Evolutionary conservation across 2,329 filamentous ascomycete species (phyloP).

Genomic region (Talaromyces piceae): DNA sequence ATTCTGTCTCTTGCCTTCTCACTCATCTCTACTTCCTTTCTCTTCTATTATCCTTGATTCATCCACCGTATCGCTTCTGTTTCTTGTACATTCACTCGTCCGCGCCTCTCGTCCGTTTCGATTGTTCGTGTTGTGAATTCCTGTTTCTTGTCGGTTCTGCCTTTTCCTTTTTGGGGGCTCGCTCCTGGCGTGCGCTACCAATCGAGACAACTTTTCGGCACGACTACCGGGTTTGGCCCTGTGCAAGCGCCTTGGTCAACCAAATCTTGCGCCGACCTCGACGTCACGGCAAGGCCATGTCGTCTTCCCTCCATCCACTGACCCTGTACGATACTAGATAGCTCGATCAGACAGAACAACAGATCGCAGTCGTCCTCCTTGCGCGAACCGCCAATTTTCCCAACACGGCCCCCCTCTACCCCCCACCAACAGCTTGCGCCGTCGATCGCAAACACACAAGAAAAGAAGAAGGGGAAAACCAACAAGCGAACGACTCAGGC

Average conservation of each 20-base stretch:
- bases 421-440: not conserved
- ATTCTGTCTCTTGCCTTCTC: not conserved
- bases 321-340: not conserved
- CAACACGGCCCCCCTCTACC: not conserved
- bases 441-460: too few relatives aligned
- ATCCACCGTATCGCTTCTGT: too few relatives aligned
- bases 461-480: too few relatives aligned
- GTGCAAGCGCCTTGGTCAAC: not conserved
- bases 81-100: too few relatives aligned
- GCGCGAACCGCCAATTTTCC: not conserved
- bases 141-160: too few relatives aligned
- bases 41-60: too few relatives aligned
- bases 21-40: not conserved
- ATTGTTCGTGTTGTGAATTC: too few relatives aligned
- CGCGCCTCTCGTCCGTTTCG: too few relatives aligned
- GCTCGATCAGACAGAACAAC: not conserved
- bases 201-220: too few relatives aligned
- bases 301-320: not conserved
- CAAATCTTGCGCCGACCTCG: not conserved
- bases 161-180: too few relatives aligned
- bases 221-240: too few relatives aligned
- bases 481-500: not conserved
- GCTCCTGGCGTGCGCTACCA: too few relatives aligned
- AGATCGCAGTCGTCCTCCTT: not conserved
- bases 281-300: not conserved